Conservation (phyloP, 768 basidiomycete genomes). For the Boletus subcaerulescens region DNA sequence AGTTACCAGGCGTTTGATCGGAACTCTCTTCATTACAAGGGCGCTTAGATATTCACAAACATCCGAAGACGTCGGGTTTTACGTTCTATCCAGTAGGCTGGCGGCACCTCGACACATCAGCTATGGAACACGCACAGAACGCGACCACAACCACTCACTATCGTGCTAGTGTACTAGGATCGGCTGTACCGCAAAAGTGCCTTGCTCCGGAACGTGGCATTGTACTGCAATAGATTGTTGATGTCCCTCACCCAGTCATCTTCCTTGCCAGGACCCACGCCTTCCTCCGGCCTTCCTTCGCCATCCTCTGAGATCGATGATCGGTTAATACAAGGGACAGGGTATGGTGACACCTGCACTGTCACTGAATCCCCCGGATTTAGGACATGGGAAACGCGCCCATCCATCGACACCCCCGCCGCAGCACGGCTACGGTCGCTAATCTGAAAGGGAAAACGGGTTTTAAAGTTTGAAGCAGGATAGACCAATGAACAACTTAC, state of each 20-base stretch:
- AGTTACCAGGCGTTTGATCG: neutral
- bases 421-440: slow-evolving; percentile 81
- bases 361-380: slow-evolving; percentile 83
- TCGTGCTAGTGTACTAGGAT: slow-evolving; percentile 21
- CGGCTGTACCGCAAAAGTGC: slow-evolving; percentile 74
- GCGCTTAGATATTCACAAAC: neutral
- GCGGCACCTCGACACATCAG: slow-evolving; percentile 1
- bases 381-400: slow-evolving; percentile 78
- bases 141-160: slow-evolving; percentile 10
- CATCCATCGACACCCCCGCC: slow-evolving; percentile 92
- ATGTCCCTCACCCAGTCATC: slow-evolving; percentile 98
- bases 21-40: neutral
- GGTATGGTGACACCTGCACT: slow-evolving; percentile 81
- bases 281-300: slow-evolving; percentile 49
- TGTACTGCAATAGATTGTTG: slow-evolving; percentile 92
- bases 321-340: slow-evolving; percentile 90
- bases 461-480: no score
- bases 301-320: slow-evolving; percentile 65
- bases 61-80: neutral
- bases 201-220: slow-evolving; percentile 90
- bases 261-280: slow-evolving; percentile 75
- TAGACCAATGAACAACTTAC: slow-evolving; percentile 40
- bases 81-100: slow-evolving; percentile 3
- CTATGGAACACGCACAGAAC: neutral
- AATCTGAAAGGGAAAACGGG: slow-evolving; percentile 52